These are phyloP conservation scores for Neofusicoccum sp. DNA, from an alignment of 2,329 filamentous ascomycete species.

Conservation along the genomic window DNA sequence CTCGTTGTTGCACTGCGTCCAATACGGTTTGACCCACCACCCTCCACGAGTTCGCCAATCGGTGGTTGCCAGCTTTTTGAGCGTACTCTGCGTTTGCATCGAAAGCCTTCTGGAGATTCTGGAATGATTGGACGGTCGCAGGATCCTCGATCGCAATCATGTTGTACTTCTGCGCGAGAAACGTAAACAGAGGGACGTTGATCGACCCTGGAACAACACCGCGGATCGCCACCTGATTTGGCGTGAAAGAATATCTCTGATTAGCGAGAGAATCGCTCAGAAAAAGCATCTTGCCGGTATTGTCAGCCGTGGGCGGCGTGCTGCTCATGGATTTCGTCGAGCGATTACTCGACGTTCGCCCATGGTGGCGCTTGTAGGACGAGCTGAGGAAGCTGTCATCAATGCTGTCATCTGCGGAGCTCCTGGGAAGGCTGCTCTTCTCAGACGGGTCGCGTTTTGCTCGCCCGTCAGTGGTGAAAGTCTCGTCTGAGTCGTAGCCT, in stretches of 20 bases:
- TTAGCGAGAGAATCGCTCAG: slow-evolving; percentile 51
- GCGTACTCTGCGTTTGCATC: slow-evolving; percentile 56
- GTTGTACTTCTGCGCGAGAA: slow-evolving; percentile 47
- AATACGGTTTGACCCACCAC: slow-evolving; percentile 48
- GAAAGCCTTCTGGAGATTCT: slow-evolving; percentile 43
- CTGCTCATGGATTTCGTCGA: slow-evolving; percentile 54
- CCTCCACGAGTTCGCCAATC: slow-evolving; percentile 59
- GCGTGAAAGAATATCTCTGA: slow-evolving; percentile 39
- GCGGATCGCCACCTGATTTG: slow-evolving; percentile 49
- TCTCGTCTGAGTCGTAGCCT: slow-evolving; percentile 36
- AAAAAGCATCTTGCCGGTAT: slow-evolving; percentile 48
- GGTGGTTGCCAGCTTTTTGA: slow-evolving; percentile 48
- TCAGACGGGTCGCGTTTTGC: slow-evolving; percentile 48
- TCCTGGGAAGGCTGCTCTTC: slow-evolving; percentile 47
- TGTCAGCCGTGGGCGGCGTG: slow-evolving; percentile 51
- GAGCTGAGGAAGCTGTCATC: slow-evolving; percentile 56
- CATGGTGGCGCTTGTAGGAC: slow-evolving; percentile 47
- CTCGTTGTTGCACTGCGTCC: slow-evolving; percentile 19
- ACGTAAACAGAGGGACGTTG: slow-evolving; percentile 39
- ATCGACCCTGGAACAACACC: slow-evolving; percentile 46
- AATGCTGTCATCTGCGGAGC: slow-evolving; percentile 56
- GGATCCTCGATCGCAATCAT: slow-evolving; percentile 37
- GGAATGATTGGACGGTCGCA: slow-evolving; percentile 37
- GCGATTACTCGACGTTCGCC: slow-evolving; percentile 46
- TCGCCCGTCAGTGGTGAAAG: slow-evolving; percentile 39